Conservation (phyloP, 2,329 filamentous ascomycete genomes). For the Bipolaris zeicola region DNA sequence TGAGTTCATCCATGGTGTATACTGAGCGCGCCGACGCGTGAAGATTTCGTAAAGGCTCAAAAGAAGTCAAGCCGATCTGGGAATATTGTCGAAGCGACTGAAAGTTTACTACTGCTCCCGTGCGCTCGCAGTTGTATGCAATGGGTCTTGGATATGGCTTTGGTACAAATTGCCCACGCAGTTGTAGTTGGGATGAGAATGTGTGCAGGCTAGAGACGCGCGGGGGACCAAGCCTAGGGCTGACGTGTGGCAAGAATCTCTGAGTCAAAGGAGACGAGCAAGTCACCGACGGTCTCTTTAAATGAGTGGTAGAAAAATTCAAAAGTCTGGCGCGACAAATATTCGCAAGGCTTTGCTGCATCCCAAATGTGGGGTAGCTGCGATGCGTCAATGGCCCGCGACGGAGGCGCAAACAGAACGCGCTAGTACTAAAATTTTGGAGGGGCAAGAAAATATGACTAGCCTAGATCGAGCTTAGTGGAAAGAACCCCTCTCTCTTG, state of each 20-base stretch:
- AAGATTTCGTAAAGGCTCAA: slow-evolving; percentile 30
- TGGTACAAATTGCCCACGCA: slow-evolving; percentile 10
- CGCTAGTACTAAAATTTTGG: slow-evolving; percentile 36
- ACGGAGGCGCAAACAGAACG: slow-evolving; percentile 18
- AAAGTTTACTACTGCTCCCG: not conserved
- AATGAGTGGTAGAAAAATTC: slow-evolving; percentile 30
- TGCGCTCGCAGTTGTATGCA: not conserved
- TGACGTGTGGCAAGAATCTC: slow-evolving; percentile 6
- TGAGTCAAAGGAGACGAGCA: slow-evolving; percentile 39
- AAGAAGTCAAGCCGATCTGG: slow-evolving; percentile 24
- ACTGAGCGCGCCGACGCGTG: slow-evolving; percentile 31
- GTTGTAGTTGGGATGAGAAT: slow-evolving; percentile 8
- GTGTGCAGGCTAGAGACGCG: slow-evolving; percentile 3
- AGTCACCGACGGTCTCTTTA: slow-evolving; percentile 45
- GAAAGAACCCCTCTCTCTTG: not conserved
- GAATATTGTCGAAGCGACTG: slow-evolving; percentile 18
- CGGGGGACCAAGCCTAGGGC: not conserved
- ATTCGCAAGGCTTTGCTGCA: slow-evolving; percentile 30
- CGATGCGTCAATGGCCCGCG: slow-evolving; percentile 34
- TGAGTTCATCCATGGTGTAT: slow-evolving; percentile 46
- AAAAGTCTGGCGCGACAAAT: slow-evolving; percentile 30
- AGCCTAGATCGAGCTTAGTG: slow-evolving; percentile 11
- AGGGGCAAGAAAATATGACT: slow-evolving; percentile 21
- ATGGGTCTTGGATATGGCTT: slow-evolving; percentile 12
- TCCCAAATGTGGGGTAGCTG: slow-evolving; percentile 33